Evolutionary conservation across 2,329 filamentous ascomycete genomes (phyloP).

Genomic region (Alternaria ethzedia): DNA sequence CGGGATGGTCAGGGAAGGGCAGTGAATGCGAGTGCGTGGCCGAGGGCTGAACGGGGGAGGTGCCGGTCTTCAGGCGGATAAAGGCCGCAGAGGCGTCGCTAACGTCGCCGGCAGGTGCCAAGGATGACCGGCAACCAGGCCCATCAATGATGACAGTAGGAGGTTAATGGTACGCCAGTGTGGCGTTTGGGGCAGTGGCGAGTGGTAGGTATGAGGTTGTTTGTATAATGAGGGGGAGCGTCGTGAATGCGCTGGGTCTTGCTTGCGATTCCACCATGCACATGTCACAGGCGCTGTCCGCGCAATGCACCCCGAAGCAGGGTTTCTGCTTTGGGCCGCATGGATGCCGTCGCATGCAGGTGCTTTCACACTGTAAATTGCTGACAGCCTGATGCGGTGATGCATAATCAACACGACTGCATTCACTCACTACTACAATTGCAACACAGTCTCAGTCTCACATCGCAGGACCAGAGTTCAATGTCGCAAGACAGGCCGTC

Average conservation of each 20-base stretch:
- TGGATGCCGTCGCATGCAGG: conserved; percentile 7
- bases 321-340: conserved; percentile 4
- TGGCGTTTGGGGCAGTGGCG: neutral
- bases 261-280: neutral
- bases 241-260: neutral
- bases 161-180: neutral
- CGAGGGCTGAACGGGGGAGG: neutral
- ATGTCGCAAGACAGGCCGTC: neutral
- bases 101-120: conserved; percentile 6
- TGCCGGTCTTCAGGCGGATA: conserved; percentile 11
- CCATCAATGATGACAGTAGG: neutral
- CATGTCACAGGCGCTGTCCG: conserved; percentile 1
- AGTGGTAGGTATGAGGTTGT: neutral
- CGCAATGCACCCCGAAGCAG: conserved; percentile 1
- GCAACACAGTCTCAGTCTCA: neutral
- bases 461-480: neutral
- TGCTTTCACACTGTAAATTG: neutral
- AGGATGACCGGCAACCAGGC: conserved; percentile 5
- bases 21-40: neutral
- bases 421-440: neutral
- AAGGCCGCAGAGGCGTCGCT: conserved; percentile 11
- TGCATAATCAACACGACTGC: neutral
- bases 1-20: neutral
- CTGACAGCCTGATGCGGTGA: conserved; percentile 9
- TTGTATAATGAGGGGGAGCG: neutral